A percentile compares a stretch with the other conserved stretches of the same genome.
These are phyloP conservation scores for Phyllosticta citriasiana DNA, from an alignment of 2,329 filamentous ascomycete species.

Conservation along the genomic window DNA sequence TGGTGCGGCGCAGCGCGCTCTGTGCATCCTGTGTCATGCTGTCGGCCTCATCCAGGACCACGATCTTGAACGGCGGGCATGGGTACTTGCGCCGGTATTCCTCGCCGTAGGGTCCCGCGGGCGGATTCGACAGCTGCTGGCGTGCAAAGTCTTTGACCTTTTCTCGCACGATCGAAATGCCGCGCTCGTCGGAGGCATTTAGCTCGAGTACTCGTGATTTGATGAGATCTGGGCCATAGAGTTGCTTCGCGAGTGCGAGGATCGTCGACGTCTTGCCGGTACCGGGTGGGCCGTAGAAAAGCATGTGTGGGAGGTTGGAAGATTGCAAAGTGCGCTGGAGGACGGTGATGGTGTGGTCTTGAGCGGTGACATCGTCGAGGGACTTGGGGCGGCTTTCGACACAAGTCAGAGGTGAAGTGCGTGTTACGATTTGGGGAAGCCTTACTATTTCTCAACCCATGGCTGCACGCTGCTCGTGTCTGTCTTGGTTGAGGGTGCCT, in stretches of 20 bases:
- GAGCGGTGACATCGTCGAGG: conserved; percentile 87
- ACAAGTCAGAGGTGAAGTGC: not conserved
- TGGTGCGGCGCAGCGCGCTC: conserved; percentile 81
- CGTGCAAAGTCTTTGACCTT: conserved; percentile 98
- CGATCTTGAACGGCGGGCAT: conserved; percentile 97
- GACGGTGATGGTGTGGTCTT: conserved; percentile 93
- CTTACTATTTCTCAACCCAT: conserved; percentile 98
- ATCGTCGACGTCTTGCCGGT: conserved; percentile 98
- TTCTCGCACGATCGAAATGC: conserved; percentile 91
- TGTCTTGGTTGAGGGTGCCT: conserved; percentile 51
- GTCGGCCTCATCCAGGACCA: conserved; percentile 95
- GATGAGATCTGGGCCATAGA: conserved; percentile 91
- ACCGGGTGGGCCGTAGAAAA: conserved; percentile 95
- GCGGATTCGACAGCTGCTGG: conserved; percentile 81
- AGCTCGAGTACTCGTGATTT: conserved; percentile 94
- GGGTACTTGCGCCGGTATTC: conserved; percentile 61
- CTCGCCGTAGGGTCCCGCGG: conserved; percentile 51
- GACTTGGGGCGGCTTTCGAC: conserved; percentile 72
- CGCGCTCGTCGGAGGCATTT: conserved; percentile 97
- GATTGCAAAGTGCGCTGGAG: conserved; percentile 88
- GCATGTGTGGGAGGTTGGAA: conserved; percentile 97
- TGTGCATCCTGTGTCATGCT: conserved; percentile 99
- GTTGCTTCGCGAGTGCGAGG: conserved; percentile 90
- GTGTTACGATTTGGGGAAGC: conserved; percentile 7
- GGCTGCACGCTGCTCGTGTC: conserved; percentile 64